Base-by-base conservation (phyloP, 768 basidiomycete species). In the Baorangia bicolor region DNA sequence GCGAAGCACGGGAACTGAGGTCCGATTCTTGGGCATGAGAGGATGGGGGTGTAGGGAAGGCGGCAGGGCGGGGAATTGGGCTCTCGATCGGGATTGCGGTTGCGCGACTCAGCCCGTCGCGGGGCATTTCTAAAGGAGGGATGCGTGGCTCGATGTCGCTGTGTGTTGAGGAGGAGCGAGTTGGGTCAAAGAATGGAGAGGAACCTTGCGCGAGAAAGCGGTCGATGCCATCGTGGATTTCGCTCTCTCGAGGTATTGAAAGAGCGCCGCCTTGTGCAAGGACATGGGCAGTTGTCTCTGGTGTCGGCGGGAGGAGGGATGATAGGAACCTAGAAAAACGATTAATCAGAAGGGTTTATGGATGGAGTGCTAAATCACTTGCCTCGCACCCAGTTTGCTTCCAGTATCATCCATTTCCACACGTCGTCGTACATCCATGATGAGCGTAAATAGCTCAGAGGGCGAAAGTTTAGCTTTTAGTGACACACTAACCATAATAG, bases 401-500 rank as follows among this genome's bases (percentile, higher is more conserved):
- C 46, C 58, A 10, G 79, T 85, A 40, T 79, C 77, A 61, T 88
- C 86, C 60, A 81, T 81, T 65, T 96, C 94, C 9, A 96, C 85
- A 9, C 86, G 76, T 51, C 85, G 75, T 21, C 94, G 80, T 16
- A 94, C 86, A 56, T 94, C 89, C 53, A 77, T 75, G 14, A 96
- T 70, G 0, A 92, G 77, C 10, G 81, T 72, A 60, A 85, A 82
- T 14, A 94, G 73, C 62, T 94, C 94, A 27, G 80, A 77, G 0
- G 80, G 70, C 2, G 84, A 78, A n/a, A 95, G 74, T 61, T 87
- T 87, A 3, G 80, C 77, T 71, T 95, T 95, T 16, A 96, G 73
- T 0, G 90, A 88, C n/a, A 96, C 86, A 2, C 94, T 95, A 60
- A 8, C 23, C 42, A 34, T 5, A 8, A 56, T 21, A 47, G 5